phyloP scores from a whole-genome alignment of 345 rosid species.

The Balakata baccata region DNA sequence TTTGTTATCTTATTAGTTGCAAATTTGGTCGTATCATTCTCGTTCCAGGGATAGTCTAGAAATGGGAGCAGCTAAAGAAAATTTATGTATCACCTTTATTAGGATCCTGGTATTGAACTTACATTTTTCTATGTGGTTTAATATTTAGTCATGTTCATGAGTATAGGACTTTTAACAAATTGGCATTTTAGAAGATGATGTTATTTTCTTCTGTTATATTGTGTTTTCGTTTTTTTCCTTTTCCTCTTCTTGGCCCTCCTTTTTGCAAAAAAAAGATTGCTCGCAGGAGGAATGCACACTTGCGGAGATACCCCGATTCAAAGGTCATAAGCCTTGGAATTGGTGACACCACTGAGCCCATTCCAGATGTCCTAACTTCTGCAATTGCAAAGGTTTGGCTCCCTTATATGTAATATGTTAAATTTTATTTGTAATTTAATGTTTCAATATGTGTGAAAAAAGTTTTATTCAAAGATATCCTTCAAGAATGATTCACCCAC shows the following conservation, averaged over 20 bases:
- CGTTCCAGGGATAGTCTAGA: background rate
- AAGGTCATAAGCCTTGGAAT: conserved; percentile 90
- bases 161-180: background rate
- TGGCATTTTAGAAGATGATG: background rate
- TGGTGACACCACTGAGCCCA: conserved; percentile 97
- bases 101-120: background rate
- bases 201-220: background rate
- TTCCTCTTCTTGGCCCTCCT: background rate
- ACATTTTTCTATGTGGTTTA: background rate
- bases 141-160: background rate
- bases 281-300: conserved; percentile 76
- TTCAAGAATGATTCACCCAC: background rate
- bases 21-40: background rate
- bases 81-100: background rate
- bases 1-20: background rate
- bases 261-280: conserved; percentile 52
- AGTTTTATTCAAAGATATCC: background rate
- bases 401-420: background rate
- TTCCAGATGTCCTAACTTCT: conserved; percentile 85
- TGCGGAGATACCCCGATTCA: conserved; percentile 80
- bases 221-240: background rate
- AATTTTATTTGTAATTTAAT: background rate
- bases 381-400: conserved; percentile 64
- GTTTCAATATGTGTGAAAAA: background rate
- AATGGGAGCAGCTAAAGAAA: background rate